A percentile compares a stretch with the other conserved stretches of the same genome.
These are phyloP conservation scores for Vitis hybrid DNA, from an alignment of 177 flowering plant species.

Conservation along the genomic window DNA sequence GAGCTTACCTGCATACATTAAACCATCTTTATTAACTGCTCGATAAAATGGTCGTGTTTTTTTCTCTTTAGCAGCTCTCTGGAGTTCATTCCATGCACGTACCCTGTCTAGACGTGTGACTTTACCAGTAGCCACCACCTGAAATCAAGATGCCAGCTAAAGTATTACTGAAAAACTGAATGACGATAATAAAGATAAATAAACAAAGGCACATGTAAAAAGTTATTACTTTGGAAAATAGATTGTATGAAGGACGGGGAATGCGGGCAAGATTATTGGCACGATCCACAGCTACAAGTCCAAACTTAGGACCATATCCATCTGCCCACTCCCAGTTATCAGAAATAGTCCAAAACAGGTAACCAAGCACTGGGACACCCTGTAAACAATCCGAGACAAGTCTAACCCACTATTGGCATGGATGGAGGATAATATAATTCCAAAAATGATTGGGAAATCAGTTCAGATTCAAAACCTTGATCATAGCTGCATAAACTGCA, in stretches of 20 bases:
- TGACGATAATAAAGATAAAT: neutral
- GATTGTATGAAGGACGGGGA: constrained; percentile 86
- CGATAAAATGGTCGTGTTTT: constrained; percentile 81
- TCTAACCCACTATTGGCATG: neutral
- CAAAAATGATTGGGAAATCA: neutral
- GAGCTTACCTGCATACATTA: constrained; percentile 92
- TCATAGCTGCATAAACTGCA: constrained; percentile 85
- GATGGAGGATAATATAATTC: neutral
- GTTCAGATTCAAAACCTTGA: constrained; percentile 41
- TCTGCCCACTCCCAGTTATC: constrained; percentile 99
- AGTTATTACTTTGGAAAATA: constrained; percentile 69
- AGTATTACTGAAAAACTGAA: neutral
- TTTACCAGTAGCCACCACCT: constrained; percentile 75
- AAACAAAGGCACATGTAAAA: neutral
- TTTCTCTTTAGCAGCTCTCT: constrained; percentile 60
- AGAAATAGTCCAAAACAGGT: constrained; percentile 93
- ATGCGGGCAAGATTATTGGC: constrained; percentile 68
- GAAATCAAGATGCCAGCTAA: constrained; percentile 18
- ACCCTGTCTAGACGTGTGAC: constrained; percentile 62
- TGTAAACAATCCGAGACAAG: constrained; percentile 23
- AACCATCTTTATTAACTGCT: constrained; percentile 65
- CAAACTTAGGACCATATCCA: constrained; percentile 99
- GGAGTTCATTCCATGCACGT: constrained; percentile 78
- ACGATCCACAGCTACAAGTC: constrained; percentile 97
- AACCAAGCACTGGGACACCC: constrained; percentile 95